Base-by-base conservation (phyloP, 345 rosid species). In the Alliaria petiolata region DNA sequence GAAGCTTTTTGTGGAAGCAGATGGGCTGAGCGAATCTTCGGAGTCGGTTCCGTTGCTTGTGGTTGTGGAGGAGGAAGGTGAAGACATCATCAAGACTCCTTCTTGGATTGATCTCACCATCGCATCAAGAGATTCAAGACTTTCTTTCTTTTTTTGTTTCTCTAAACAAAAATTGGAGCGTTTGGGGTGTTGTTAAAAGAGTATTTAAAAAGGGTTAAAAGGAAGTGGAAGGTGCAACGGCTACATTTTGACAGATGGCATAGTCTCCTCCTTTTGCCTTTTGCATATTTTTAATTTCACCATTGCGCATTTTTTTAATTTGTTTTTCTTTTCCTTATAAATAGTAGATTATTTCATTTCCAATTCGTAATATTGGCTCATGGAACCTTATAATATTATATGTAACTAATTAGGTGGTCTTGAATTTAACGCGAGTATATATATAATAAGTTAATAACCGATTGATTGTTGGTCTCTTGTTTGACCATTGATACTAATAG, bases 171-270 rank as follows among this genome's bases (percentile, higher is more conserved):
- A 66, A 20, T 13, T 34, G 70, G 79, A 75, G 79, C 75, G 75
- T 74, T 35, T 42, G 53, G 17, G 44, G 46, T 52, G 43, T 43
- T 50, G 49, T 9, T 36, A 20, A 47, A 36, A 13, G 57, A 53
- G 68, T 49, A 63, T 77, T 79, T 78, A 71, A 78, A 72, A 69
- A 43, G 65, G 35, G 4, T 20, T 59, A 39, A 11, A 33, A 71
- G 45, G 31, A 4, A 15, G 68, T 33, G 38, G 84, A 74, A 20
- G 87, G 80, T 78, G 77, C 62, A 87, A 89, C 98, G 96, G 98
- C 89, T 89, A 91, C 77, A 83, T 87, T n/a, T 81, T 77, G 73
- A 77, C 80, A 50, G 72, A 28, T 77, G 77, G 55, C 71, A 2
- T 39, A 28, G 44, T 15, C 52, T 62, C 65, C 69, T 38, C n/a